These are phyloP conservation scores for Didymella pinodella DNA, from an alignment of 2,329 filamentous ascomycete species.

Conservation along the genomic window DNA sequence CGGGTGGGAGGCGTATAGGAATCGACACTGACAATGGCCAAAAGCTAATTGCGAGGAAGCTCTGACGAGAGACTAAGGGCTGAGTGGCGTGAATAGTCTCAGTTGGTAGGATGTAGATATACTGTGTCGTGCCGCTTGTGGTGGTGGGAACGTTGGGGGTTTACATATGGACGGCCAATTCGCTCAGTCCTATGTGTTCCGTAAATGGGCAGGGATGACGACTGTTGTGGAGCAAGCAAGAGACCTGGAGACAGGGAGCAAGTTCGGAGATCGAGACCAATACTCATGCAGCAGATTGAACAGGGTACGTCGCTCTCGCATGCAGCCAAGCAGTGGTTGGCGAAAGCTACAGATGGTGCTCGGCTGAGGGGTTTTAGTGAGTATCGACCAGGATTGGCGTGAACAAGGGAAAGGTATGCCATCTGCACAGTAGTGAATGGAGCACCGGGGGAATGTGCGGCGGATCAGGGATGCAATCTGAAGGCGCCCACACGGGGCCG, in stretches of 20 bases:
- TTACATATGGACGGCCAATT: slow-evolving; percentile 46
- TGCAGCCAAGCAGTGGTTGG: slow-evolving; percentile 47
- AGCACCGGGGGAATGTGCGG: slow-evolving; percentile 36
- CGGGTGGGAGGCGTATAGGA: slow-evolving; percentile 29
- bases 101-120: slow-evolving; percentile 42
- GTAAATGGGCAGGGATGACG: slow-evolving; percentile 45
- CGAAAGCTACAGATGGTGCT: slow-evolving; percentile 35
- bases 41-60: slow-evolving; percentile 26
- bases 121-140: slow-evolving; percentile 34
- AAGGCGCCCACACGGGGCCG: slow-evolving; percentile 32
- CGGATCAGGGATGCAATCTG: slow-evolving; percentile 40
- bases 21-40: slow-evolving; percentile 34
- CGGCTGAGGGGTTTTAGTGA: slow-evolving; percentile 45
- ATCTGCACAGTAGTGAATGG: slow-evolving; percentile 32
- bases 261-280: slow-evolving; percentile 42
- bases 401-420: slow-evolving; percentile 30
- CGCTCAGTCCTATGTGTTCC: slow-evolving; percentile 40
- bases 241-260: slow-evolving; percentile 39
- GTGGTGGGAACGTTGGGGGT: slow-evolving; percentile 45
- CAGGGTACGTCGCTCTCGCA: slow-evolving; percentile 43
- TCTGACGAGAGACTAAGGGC: slow-evolving; percentile 2
- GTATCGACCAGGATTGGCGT: slow-evolving; percentile 33
- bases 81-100: slow-evolving; percentile 41
- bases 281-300: slow-evolving; percentile 43
- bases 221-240: slow-evolving; percentile 45